phyloP scores from a whole-genome alignment of 305 asterid genomes.

The Solanum aculeatissimum region DNA sequence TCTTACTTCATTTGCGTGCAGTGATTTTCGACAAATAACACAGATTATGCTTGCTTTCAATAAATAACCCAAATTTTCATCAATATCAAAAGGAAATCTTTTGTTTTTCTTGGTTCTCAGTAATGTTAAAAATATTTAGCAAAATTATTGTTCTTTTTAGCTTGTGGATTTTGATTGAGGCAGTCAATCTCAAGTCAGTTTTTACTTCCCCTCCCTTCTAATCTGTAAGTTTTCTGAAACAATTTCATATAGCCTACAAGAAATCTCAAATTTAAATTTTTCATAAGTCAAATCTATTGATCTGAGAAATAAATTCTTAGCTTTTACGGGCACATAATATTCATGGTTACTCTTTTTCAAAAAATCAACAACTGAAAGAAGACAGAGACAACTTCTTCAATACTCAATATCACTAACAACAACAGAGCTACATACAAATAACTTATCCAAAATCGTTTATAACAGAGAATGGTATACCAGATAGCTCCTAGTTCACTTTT shows the following conservation, averaged over 20 bases:
- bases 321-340: not conserved
- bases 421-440: not conserved
- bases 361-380: not conserved
- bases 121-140: no score
- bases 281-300: not conserved
- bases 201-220: not conserved
- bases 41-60: not conserved
- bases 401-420: not conserved
- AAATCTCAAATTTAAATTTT: no score
- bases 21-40: no score
- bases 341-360: not conserved
- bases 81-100: not conserved
- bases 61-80: no score
- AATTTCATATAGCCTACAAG: not conserved
- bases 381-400: not conserved
- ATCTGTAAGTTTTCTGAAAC: no score
- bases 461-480: constrained; percentile 35
- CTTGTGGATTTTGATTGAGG: not conserved
- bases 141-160: no score
- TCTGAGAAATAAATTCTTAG: no score
- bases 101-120: not conserved
- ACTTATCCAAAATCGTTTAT: not conserved
- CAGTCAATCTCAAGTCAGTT: not conserved
- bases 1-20: not conserved
- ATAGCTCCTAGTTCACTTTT: constrained; percentile 73